Conservation (phyloP, 2,329 filamentous ascomycete species). For the Teratosphaeria pseudoeucalypti region DNA sequence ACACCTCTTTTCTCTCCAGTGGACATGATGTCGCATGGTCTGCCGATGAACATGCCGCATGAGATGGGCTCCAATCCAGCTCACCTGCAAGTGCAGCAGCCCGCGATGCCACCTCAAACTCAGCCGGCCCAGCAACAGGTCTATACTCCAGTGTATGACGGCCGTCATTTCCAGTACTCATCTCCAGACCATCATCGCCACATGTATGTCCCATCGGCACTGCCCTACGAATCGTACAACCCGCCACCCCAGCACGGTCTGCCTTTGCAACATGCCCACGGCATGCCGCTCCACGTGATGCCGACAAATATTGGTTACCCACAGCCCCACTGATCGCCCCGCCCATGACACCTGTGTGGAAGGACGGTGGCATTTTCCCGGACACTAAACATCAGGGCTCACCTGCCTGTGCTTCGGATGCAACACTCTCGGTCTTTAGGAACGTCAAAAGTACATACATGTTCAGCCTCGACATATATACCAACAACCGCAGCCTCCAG, state of each 20-base stretch:
- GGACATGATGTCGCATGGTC: neutral
- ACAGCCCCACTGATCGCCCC: neutral
- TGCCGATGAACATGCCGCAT: neutral
- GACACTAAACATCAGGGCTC: neutral
- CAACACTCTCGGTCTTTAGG: neutral
- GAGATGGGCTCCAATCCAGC: neutral
- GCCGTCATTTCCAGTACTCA: neutral
- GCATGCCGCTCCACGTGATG: neutral
- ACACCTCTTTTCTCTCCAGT: neutral
- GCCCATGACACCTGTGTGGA: neutral
- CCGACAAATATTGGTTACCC: neutral
- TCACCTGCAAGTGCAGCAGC: neutral
- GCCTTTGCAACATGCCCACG: neutral
- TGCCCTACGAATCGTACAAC: neutral
- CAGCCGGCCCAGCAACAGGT: neutral
- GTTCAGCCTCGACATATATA: neutral
- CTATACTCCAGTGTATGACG: neutral
- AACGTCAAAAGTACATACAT: neutral
- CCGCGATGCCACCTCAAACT: neutral
- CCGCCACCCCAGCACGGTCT: neutral
- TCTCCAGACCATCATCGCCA: neutral
- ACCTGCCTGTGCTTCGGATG: neutral
- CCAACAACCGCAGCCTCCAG: neutral
- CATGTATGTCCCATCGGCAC: neutral
- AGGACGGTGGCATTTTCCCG: neutral